These are phyloP conservation scores for Trichopus zeylanicus DNA, from an alignment of 116 monocot species.

Conservation along the genomic window DNA sequence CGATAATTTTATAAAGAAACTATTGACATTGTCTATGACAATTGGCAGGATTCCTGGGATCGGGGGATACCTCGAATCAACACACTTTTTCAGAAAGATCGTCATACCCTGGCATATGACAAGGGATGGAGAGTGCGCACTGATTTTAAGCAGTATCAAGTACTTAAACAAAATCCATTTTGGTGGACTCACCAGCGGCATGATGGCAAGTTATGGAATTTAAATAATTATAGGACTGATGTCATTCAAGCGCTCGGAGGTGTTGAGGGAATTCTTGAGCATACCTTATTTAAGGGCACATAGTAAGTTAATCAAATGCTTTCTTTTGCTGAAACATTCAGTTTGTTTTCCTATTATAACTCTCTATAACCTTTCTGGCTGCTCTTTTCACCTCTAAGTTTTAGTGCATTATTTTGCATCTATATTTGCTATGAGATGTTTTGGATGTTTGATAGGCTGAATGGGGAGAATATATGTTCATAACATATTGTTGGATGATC, in stretches of 20 bases:
- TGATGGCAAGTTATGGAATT: constrained; percentile 98
- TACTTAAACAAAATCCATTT: constrained; percentile 96
- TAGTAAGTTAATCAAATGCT: no score
- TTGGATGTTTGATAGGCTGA: not conserved
- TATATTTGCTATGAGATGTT: not conserved
- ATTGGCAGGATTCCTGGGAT: constrained; percentile 91
- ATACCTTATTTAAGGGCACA: constrained; percentile 96
- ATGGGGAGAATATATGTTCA: not conserved
- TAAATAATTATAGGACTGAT: constrained; percentile 98
- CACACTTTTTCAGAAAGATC: constrained; percentile 97
- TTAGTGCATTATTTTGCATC: not conserved
- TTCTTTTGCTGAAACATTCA: no score
- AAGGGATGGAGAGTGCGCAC: constrained; percentile 99
- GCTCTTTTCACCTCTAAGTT: not conserved
- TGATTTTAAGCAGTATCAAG: constrained; percentile 99
- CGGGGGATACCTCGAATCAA: constrained; percentile 96
- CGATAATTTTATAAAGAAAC: not conserved
- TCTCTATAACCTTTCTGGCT: not conserved
- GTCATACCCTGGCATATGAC: constrained; percentile 96
- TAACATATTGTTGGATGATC: not conserved
- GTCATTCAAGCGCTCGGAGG: constrained; percentile 99
- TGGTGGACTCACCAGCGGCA: constrained; percentile 99
- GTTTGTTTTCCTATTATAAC: not conserved
- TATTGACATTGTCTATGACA: not conserved
- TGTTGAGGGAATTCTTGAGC: constrained; percentile 96